phyloP scores from a whole-genome alignment of 2,329 filamentous ascomycete genomes.

The Epichloe bromicola region DNA sequence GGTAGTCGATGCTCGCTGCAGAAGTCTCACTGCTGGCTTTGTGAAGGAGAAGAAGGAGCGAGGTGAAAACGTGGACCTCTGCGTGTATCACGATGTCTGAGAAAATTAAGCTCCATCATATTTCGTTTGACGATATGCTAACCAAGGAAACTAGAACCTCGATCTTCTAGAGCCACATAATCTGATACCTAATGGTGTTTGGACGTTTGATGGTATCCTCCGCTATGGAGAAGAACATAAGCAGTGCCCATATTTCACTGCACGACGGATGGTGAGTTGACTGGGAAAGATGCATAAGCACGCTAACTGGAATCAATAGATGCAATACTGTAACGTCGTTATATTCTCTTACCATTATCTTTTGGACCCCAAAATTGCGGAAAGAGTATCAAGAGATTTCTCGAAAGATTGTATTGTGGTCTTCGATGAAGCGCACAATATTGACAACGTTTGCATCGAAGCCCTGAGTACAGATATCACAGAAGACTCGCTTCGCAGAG shows the following conservation, averaged over 20 bases:
- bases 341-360: constrained; percentile 99
- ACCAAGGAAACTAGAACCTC: constrained; percentile 49
- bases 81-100: constrained; percentile 82
- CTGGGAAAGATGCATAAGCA: constrained; percentile 1
- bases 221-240: constrained; percentile 90
- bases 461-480: constrained; percentile 93
- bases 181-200: constrained; percentile 85
- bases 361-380: constrained; percentile 93
- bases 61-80: constrained; percentile 87
- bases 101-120: neutral
- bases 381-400: constrained; percentile 85
- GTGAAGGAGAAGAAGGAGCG: constrained; percentile 95
- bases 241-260: constrained; percentile 95
- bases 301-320: constrained; percentile 34
- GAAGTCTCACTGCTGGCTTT: constrained; percentile 90
- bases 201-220: constrained; percentile 82
- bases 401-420: constrained; percentile 98
- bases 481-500: constrained; percentile 84
- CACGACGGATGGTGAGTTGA: constrained; percentile 69
- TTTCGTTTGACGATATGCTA: neutral
- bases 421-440: constrained; percentile 98
- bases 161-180: constrained; percentile 92
- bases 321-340: constrained; percentile 98
- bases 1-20: constrained; percentile 88
- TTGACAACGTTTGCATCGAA: constrained; percentile 98